Evolutionary conservation across 2,329 filamentous ascomycete genomes (phyloP).

Genomic region (Sporothrix curviconia): DNA sequence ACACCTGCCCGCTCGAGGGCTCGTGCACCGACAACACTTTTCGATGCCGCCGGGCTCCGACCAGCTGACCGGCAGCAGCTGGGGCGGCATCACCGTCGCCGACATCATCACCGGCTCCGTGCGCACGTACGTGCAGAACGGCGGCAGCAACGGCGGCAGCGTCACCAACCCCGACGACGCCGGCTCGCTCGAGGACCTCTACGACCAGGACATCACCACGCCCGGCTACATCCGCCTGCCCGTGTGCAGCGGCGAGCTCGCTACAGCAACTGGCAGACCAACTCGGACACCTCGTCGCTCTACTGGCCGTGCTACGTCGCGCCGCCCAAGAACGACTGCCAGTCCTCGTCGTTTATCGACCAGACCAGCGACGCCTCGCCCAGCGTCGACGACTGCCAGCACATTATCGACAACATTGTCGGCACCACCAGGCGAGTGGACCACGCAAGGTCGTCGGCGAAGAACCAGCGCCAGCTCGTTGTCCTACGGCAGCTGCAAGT

Average conservation of each 20-base stretch:
- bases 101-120: constrained; percentile 27
- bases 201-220: constrained; percentile 27
- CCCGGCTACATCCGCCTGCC: constrained; percentile 33
- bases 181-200: constrained; percentile 22
- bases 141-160: constrained; percentile 26
- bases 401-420: constrained; percentile 30
- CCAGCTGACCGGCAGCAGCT: constrained; percentile 21
- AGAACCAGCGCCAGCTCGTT: constrained; percentile 24
- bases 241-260: constrained; percentile 31
- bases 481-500: constrained; percentile 26
- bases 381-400: constrained; percentile 28
- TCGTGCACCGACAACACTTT: constrained; percentile 24
- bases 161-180: constrained; percentile 22
- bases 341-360: constrained; percentile 28
- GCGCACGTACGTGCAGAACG: constrained; percentile 25
- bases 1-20: background rate
- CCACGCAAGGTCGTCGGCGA: constrained; percentile 14
- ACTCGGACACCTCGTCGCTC: constrained; percentile 19
- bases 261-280: constrained; percentile 28
- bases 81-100: constrained; percentile 23
- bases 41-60: constrained; percentile 25
- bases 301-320: constrained; percentile 30
- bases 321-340: constrained; percentile 24
- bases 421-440: constrained; percentile 18
- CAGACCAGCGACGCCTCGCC: constrained; percentile 30